Evolutionary conservation across 768 basidiomycete genomes (phyloP).

Genomic region (Wakefieldia striispora): DNA sequence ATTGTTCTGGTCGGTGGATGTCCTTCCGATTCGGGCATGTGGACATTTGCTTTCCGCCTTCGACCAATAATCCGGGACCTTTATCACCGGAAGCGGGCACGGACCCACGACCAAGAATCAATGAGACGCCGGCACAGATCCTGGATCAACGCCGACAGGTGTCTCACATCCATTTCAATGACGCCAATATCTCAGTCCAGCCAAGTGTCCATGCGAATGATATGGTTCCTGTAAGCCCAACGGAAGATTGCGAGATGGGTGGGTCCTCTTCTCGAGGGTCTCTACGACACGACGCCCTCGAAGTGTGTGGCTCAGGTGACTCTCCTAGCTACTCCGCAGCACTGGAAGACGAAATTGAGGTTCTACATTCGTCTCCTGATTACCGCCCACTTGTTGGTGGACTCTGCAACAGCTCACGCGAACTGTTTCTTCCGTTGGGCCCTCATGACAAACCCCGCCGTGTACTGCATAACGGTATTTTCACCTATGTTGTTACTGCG

Average conservation of each 20-base stretch:
- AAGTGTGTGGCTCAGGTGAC: neutral
- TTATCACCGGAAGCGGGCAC: neutral
- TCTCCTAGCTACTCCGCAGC: neutral
- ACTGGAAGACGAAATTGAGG: neutral
- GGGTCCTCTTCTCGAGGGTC: neutral
- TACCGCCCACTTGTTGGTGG: neutral
- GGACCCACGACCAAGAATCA: neutral
- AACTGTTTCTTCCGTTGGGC: conserved; percentile 20
- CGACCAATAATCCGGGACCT: neutral
- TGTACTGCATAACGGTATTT: conserved; percentile 24
- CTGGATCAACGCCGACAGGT: neutral
- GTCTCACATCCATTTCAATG: neutral
- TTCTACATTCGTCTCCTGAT: neutral
- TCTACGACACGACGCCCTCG: neutral
- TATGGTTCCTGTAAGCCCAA: neutral
- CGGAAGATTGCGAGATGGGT: neutral
- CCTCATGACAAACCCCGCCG: conserved; percentile 41
- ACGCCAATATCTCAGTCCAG: neutral
- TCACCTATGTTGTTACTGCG: conserved; percentile 36
- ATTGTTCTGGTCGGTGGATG: conserved; percentile 15
- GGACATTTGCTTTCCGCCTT: conserved; percentile 10
- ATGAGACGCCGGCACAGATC: neutral
- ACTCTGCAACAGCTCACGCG: neutral
- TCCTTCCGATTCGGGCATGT: conserved; percentile 28
- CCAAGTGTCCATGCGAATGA: neutral